Evolutionary conservation across 805 yeast genomes (phyloP).

Genomic region (Wilhelminamyces savonicus): DNA sequence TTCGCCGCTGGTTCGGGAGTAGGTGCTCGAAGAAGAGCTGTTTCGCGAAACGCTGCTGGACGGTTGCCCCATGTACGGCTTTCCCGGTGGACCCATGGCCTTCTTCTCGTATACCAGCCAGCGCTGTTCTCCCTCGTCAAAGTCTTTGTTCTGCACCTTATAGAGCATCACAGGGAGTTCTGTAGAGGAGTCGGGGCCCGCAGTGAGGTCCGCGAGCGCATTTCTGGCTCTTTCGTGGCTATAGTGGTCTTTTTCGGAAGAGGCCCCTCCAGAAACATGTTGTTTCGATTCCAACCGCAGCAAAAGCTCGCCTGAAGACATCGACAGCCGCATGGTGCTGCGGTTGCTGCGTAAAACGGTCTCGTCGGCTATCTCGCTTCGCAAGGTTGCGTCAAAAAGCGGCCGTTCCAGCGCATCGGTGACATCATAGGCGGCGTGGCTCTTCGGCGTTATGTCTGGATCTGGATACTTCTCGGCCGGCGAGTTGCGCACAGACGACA

Average conservation of each 20-base stretch:
- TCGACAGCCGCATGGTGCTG: slow-evolving; percentile 11
- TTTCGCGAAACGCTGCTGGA: too few relatives aligned
- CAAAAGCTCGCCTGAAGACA: slow-evolving; percentile 27
- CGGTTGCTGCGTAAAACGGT: too few relatives aligned
- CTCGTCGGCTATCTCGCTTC: neutral
- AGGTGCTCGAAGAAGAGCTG: too few relatives aligned
- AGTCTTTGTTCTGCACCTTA: slow-evolving; percentile 22
- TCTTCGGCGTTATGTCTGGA: slow-evolving; percentile 11
- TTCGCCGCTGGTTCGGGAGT: too few relatives aligned
- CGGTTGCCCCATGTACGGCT: too few relatives aligned
- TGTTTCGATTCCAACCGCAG: slow-evolving; percentile 17
- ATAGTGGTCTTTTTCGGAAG: slow-evolving; percentile 3
- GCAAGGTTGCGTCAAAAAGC: neutral
- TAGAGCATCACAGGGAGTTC: slow-evolving; percentile 24
- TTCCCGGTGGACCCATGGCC: too few relatives aligned
- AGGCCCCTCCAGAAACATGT: too few relatives aligned
- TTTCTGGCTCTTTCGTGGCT: slow-evolving; percentile 3
- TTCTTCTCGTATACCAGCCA: slow-evolving; percentile 19
- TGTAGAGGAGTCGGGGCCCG: slow-evolving; percentile 20
- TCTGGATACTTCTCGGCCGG: slow-evolving; percentile 17
- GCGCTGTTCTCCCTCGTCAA: slow-evolving; percentile 15
- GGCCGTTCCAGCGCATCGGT: slow-evolving; percentile 4
- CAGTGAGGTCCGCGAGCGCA: slow-evolving; percentile 13
- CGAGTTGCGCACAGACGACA: slow-evolving; percentile 6
- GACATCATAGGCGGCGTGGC: slow-evolving; percentile 5